Conservation (phyloP, 2,329 filamentous ascomycete genomes). For the Pyrenophora graminea region DNA sequence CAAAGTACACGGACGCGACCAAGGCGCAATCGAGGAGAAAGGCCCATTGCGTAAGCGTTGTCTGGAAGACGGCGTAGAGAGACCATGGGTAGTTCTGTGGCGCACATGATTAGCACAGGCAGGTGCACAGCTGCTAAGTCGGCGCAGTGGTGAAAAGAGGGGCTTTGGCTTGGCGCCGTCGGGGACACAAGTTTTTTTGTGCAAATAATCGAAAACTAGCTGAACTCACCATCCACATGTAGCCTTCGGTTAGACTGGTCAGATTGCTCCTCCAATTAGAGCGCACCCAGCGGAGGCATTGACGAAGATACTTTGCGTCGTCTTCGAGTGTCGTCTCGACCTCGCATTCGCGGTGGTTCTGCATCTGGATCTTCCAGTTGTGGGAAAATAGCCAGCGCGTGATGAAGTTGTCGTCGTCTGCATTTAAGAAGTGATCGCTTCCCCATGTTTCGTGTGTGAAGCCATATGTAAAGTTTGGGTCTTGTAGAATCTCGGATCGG, state of each 20-base stretch:
- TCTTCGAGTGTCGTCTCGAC: constrained; percentile 92
- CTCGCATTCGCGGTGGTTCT: constrained; percentile 82
- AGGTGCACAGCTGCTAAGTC: constrained; percentile 14
- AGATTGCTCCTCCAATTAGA: constrained; percentile 98
- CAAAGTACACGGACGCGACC: constrained; percentile 37
- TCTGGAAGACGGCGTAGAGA: constrained; percentile 88
- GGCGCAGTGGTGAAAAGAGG: constrained; percentile 27
- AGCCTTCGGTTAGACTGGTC: constrained; percentile 82
- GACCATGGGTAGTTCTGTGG: constrained; percentile 83
- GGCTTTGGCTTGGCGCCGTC: constrained; percentile 34
- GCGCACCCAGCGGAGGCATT: constrained; percentile 92
- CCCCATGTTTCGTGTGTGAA: constrained; percentile 83
- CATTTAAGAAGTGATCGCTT: constrained; percentile 80
- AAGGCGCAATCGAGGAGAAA: constrained; percentile 70
- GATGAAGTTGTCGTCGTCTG: constrained; percentile 98
- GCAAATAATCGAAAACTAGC: constrained; percentile 28
- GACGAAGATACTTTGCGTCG: constrained; percentile 84
- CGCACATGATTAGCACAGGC: constrained; percentile 33
- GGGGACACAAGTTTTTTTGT: constrained; percentile 29
- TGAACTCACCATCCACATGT: constrained; percentile 79
- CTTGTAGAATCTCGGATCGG: constrained; percentile 82
- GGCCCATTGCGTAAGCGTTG: constrained; percentile 88
- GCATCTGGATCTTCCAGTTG: constrained; percentile 91
- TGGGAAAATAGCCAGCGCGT: constrained; percentile 93
- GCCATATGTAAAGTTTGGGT: constrained; percentile 80